phyloP scores from a whole-genome alignment of 2,329 filamentous ascomycete species.

The Achaetomium macrosporum region DNA sequence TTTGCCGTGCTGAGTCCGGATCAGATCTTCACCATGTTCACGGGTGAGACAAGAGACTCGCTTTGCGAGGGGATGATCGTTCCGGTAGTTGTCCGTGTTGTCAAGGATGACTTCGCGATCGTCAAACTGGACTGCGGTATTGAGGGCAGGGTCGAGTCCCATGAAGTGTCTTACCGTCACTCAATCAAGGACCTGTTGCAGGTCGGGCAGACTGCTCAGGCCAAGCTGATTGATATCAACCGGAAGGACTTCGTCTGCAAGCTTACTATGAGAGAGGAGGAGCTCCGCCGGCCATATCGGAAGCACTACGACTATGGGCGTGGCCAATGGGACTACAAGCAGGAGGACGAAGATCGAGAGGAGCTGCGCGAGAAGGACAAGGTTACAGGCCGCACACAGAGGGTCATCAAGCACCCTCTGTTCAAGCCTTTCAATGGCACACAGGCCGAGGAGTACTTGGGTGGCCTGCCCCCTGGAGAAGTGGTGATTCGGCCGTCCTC shows the following conservation, averaged over 20 bases:
- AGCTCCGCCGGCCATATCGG: conserved; percentile 66
- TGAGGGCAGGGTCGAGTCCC: conserved; percentile 77
- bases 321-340: conserved; percentile 79
- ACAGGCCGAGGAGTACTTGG: conserved; percentile 90
- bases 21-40: conserved; percentile 93
- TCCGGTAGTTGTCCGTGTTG: conserved; percentile 78
- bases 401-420: conserved; percentile 95
- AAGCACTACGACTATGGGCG: conserved; percentile 64
- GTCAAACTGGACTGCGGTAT: conserved; percentile 91
- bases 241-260: conserved; percentile 79
- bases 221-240: conserved; percentile 82
- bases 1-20: conserved; percentile 66
- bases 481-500: conserved; percentile 93
- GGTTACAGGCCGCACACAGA: conserved; percentile 75
- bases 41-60: conserved; percentile 81
- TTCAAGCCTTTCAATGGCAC: conserved; percentile 90
- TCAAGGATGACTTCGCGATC: conserved; percentile 88
- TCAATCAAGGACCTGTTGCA: conserved; percentile 69
- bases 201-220: conserved; percentile 77
- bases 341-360: conserved; percentile 77
- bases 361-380: conserved; percentile 81
- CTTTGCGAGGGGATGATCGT: conserved; percentile 88
- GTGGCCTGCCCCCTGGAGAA: conserved; percentile 78
- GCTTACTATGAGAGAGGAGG: conserved; percentile 76
- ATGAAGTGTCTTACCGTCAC: conserved; percentile 70